These are phyloP conservation scores for Dictyostelium brefeldianum DNA, from an alignment of 78 protist species.

Conservation along the genomic window DNA sequence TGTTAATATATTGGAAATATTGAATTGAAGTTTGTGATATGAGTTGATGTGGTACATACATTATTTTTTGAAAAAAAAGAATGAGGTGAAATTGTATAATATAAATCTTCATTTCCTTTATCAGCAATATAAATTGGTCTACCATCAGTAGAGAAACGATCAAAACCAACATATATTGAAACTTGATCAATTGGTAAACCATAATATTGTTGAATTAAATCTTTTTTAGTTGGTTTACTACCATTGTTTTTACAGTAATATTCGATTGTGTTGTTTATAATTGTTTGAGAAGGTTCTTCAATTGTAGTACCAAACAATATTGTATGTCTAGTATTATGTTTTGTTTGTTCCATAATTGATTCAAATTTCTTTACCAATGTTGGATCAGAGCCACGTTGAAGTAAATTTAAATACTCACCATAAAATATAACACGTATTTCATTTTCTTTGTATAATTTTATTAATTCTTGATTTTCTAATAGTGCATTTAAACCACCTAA, in stretches of 20 bases:
- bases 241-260: conserved; percentile 4
- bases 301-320: conserved; percentile 61
- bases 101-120: conserved; percentile 43
- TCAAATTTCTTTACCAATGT: not conserved
- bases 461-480: not conserved
- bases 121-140: conserved; percentile 50
- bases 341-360: not conserved
- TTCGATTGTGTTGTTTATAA: conserved; percentile 1
- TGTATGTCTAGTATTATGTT: conserved; percentile 16
- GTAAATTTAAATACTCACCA: conserved; percentile 56
- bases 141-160: conserved; percentile 62
- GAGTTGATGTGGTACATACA: conserved; percentile 15
- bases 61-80: conserved; percentile 14
- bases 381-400: conserved; percentile 20
- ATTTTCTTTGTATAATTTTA: not conserved
- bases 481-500: conserved; percentile 38
- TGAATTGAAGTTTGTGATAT: not conserved
- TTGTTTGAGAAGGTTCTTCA: conserved; percentile 15
- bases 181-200: conserved; percentile 20
- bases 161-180: conserved; percentile 54
- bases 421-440: conserved; percentile 39
- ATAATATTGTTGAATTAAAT: conserved; percentile 41
- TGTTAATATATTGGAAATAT: too few species aligned
- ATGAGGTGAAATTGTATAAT: conserved; percentile 62
- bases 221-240: conserved; percentile 30